Evolutionary conservation across 306 rosid genomes (phyloP).

Genomic region (Lablab purpureus): DNA sequence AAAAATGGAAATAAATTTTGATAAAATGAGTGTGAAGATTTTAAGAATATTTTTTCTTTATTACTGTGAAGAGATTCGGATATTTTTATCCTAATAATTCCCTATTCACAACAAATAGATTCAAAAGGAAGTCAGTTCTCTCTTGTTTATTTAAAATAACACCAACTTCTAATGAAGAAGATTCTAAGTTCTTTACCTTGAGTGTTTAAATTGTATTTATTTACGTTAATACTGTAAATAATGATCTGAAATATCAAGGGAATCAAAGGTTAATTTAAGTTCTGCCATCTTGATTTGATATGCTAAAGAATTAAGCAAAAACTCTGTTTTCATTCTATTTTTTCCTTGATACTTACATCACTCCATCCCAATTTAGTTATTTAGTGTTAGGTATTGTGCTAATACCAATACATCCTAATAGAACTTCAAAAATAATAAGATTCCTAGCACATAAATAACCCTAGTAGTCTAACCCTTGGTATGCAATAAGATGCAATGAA

Average conservation of each 20-base stretch:
- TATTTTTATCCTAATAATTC: no score
- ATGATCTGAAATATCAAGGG: slow-evolving; percentile 14
- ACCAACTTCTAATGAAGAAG: slow-evolving; percentile 24
- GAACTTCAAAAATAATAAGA: not conserved
- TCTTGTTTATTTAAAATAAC: slow-evolving; percentile 15
- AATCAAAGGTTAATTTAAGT: not conserved
- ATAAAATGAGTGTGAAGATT: no score
- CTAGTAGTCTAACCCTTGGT: not conserved
- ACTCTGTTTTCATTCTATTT: slow-evolving; percentile 24
- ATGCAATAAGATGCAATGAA: slow-evolving; percentile 12
- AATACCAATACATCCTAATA: not conserved
- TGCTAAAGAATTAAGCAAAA: slow-evolving; percentile 24
- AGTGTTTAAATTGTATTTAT: slow-evolving; percentile 5
- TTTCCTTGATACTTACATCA: not conserved
- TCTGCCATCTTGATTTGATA: slow-evolving; percentile 16
- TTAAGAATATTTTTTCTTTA: no score
- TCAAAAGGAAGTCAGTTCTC: slow-evolving; percentile 39
- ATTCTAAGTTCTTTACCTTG: slow-evolving; percentile 11
- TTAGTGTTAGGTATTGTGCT: not conserved
- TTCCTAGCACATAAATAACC: slow-evolving; percentile 1
- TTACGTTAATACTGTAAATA: slow-evolving; percentile 9
- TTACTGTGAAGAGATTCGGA: no score
- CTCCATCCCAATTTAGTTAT: slow-evolving; percentile 29
- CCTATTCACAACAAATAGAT: not conserved
- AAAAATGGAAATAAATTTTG: no score